phyloP scores from a whole-genome alignment of 140 eudicot genomes.

The Erigeron philadelphicus region DNA sequence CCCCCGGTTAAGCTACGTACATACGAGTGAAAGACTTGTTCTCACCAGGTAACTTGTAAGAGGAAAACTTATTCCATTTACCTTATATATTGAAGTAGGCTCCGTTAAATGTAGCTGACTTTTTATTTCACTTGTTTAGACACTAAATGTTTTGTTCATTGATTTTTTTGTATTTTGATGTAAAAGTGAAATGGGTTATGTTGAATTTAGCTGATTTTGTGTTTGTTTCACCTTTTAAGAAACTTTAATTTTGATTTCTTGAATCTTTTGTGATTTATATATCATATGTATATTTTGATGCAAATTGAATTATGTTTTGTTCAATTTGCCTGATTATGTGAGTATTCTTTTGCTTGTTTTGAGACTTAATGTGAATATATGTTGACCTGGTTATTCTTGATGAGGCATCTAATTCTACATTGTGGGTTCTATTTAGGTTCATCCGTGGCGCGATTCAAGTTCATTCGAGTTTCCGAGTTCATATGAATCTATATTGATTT shows the following conservation, averaged over 20 bases:
- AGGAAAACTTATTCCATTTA: no score
- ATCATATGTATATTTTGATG: background rate
- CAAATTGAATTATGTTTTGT: constrained; percentile 13
- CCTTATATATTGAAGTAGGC: background rate
- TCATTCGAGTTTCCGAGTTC: constrained; percentile 3
- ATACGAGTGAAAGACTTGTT: no score
- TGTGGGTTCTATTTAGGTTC: constrained; percentile 16
- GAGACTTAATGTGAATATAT: constrained; percentile 1
- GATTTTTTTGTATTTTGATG: background rate
- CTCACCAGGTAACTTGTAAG: no score
- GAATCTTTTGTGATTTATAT: constrained; percentile 1
- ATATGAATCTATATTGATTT: background rate
- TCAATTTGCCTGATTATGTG: constrained; percentile 16
- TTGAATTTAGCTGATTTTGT: background rate
- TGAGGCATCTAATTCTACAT: constrained; percentile 14
- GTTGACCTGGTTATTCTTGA: constrained; percentile 10
- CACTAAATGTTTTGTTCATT: background rate
- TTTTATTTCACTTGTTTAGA: no score
- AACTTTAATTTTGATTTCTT: constrained; percentile 25
- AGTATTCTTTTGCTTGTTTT: background rate
- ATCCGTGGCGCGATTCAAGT: background rate
- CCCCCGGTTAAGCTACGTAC: no score
- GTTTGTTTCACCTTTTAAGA: background rate
- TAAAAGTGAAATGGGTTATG: background rate
- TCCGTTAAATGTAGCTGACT: no score